Evolutionary conservation across 371 early-diverging fungal species (phyloP).

Genomic region (Lichtheimia hyalospora): DNA sequence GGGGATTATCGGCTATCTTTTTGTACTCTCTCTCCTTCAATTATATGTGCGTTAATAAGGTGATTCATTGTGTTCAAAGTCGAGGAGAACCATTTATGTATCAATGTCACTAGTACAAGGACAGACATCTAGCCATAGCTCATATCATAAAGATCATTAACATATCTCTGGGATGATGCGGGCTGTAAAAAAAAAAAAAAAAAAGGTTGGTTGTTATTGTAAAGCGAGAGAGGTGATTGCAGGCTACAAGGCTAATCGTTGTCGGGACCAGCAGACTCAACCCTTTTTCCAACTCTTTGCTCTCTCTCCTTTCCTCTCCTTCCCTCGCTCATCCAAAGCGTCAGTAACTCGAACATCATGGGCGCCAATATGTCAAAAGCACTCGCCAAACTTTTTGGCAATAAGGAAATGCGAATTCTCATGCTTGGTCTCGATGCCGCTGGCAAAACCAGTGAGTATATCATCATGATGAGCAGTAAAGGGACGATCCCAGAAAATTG

Average conservation of each 20-base stretch:
- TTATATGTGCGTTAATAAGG: no score
- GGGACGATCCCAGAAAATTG: background rate
- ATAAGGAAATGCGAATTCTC: constrained; percentile 87
- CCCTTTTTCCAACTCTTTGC: constrained; percentile 4
- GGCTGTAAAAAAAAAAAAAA: constrained; percentile 1
- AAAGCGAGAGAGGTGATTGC: background rate
- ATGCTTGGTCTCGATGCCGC: constrained; percentile 94
- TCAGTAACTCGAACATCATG: constrained; percentile 31
- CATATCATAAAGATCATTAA: no score
- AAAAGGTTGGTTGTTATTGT: background rate
- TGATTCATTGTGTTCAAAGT: no score
- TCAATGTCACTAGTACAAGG: no score
- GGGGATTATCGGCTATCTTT: no score
- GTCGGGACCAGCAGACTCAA: background rate
- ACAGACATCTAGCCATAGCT: no score
- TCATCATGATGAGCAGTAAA: background rate
- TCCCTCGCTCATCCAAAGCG: constrained; percentile 4
- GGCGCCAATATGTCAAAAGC: constrained; percentile 60
- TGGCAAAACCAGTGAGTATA: constrained; percentile 87
- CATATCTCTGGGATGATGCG: no score
- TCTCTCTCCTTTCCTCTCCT: constrained; percentile 16
- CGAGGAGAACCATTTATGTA: no score
- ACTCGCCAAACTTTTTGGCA: constrained; percentile 71
- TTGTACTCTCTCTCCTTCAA: no score
- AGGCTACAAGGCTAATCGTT: background rate